Conservation (phyloP, 129 eudicot species). For the Centaurea solstitialis region DNA sequence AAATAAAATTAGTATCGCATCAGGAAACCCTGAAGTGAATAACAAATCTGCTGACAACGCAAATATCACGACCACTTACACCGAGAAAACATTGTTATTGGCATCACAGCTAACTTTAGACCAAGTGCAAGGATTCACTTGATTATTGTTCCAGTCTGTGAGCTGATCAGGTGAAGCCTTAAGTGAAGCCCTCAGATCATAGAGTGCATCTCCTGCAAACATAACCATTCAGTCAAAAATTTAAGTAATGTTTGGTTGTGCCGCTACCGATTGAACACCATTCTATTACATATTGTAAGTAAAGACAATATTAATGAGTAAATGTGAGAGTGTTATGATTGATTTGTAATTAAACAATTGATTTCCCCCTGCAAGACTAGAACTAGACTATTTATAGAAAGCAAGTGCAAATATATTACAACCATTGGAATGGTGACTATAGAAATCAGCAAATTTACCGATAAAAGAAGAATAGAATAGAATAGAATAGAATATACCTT, state of each 20-base stretch:
- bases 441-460: not conserved
- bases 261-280: not conserved
- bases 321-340: not conserved
- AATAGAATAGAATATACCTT: too few relatives aligned
- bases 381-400: not conserved
- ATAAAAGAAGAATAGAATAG: not conserved
- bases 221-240: slow-evolving; percentile 10
- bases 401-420: not conserved
- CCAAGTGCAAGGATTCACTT: slow-evolving; percentile 96
- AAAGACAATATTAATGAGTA: not conserved
- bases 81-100: slow-evolving; percentile 47
- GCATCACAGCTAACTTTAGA: slow-evolving; percentile 69
- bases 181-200: slow-evolving; percentile 63
- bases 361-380: not conserved
- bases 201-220: slow-evolving; percentile 83
- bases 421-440: slow-evolving; percentile 1
- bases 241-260: not conserved
- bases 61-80: slow-evolving; percentile 40
- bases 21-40: not conserved
- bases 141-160: slow-evolving; percentile 78
- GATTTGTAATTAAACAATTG: not conserved
- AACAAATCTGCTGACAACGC: not conserved
- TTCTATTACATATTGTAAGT: too few relatives aligned
- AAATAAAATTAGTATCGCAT: not conserved
- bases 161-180: slow-evolving; percentile 79